Evolutionary conservation across 106 monocot species (phyloP).

Genomic region (Allium sativum): DNA sequence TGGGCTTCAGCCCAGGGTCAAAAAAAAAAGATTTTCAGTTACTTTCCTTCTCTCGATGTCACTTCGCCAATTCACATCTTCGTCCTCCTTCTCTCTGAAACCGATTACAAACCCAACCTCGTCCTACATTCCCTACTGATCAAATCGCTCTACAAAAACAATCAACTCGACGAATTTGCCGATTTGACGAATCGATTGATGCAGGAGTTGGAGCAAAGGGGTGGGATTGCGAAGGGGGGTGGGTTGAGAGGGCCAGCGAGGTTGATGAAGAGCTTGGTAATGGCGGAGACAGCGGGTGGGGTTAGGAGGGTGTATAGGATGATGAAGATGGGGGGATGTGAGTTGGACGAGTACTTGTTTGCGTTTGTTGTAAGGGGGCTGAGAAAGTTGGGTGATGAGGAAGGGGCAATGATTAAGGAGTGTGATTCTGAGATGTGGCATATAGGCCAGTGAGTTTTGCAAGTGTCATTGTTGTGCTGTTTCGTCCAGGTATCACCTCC

Average conservation of each 20-base stretch:
- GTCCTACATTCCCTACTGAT: slow-evolving; percentile 41
- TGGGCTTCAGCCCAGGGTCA: too few species aligned
- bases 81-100: slow-evolving; percentile 23
- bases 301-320: slow-evolving; percentile 40
- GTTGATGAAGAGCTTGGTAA: slow-evolving; percentile 44
- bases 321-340: slow-evolving; percentile 40
- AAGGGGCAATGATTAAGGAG: slow-evolving; percentile 50
- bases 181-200: slow-evolving; percentile 24
- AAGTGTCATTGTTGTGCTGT: too few species aligned
- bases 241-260: slow-evolving; percentile 35
- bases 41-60: too few species aligned
- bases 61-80: slow-evolving; percentile 44
- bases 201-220: slow-evolving; percentile 16
- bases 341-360: slow-evolving; percentile 57
- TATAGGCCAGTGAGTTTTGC: slow-evolving; percentile 4
- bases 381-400: slow-evolving; percentile 52
- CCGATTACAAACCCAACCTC: slow-evolving; percentile 27
- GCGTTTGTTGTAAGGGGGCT: slow-evolving; percentile 52
- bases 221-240: slow-evolving; percentile 21
- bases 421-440: slow-evolving; percentile 44
- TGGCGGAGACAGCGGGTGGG: slow-evolving; percentile 30
- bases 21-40: too few species aligned
- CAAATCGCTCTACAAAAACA: slow-evolving; percentile 18
- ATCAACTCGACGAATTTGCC: slow-evolving; percentile 23
- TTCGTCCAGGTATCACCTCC: too few species aligned